A percentile compares a stretch with the other conserved stretches of the same genome.
Evolutionary conservation across 2,329 filamentous ascomycete species (phyloP).

Genomic region (Nothomitra cinnamomea): DNA sequence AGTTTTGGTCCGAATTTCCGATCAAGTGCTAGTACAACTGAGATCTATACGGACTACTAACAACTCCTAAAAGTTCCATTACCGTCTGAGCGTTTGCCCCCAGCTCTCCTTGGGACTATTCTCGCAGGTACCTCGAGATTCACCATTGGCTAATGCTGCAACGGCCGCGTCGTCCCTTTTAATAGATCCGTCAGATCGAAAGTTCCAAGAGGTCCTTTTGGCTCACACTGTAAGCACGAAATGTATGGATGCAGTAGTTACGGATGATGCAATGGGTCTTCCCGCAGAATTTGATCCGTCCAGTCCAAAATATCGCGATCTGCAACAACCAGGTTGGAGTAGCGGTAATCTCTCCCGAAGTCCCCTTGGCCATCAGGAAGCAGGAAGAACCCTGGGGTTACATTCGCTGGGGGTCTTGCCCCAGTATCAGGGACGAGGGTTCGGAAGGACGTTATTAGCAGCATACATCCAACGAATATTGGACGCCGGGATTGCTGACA

Average conservation of each 20-base stretch:
- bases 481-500: conserved; percentile 49
- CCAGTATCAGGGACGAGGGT: conserved; percentile 52
- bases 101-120: conserved; percentile 70
- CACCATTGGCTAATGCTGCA: conserved; percentile 29
- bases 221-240: conserved; percentile 66
- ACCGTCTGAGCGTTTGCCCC: conserved; percentile 55
- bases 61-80: conserved; percentile 43
- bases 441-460: conserved; percentile 58
- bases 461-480: conserved; percentile 64
- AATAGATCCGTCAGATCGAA: background rate
- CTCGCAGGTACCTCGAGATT: conserved; percentile 39
- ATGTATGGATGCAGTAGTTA: conserved; percentile 43
- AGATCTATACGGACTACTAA: conserved; percentile 5
- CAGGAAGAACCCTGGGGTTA: conserved; percentile 57
- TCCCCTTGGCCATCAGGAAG: conserved; percentile 49
- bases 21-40: too few relatives aligned
- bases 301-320: conserved; percentile 22
- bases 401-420: conserved; percentile 72
- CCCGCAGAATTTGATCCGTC: conserved; percentile 25
- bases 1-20: too few relatives aligned
- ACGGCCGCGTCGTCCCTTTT: conserved; percentile 12
- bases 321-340: conserved; percentile 14
- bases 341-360: background rate
- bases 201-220: conserved; percentile 43
- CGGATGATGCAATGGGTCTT: conserved; percentile 59